Evolutionary conservation across 176 grass and related monocot species (phyloP), one percentile per base, ranked within the genome.

Genomic region (Eleusine coracana): DNA sequence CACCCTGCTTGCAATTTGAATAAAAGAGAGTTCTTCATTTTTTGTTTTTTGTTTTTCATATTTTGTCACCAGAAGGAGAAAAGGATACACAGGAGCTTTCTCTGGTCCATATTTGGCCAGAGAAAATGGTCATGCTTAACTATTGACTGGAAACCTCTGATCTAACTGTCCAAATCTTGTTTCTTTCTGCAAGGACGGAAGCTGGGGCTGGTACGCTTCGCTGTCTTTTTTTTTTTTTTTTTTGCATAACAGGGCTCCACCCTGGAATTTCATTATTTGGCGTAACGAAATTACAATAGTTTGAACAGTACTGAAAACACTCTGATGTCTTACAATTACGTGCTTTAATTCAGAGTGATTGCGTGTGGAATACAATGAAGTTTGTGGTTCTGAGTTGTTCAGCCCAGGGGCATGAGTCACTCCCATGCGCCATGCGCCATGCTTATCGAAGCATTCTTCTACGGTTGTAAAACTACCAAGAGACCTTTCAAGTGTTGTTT

Each of bases 281-380:
- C n/a, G n/a, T n/a, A n/a, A n/a, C n/a, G n/a, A n/a, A n/a, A n/a
- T n/a, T n/a, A n/a, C n/a, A n/a, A n/a, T n/a, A n/a, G n/a, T n/a
- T n/a, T n/a, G n/a, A n/a, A n/a, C n/a, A n/a, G n/a, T n/a, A n/a
- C n/a, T n/a, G n/a, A n/a, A n/a, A n/a, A n/a, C n/a, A n/a, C n/a
- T n/a, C n/a, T n/a, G n/a, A n/a, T n/a, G n/a, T n/a, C 2, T 49
- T 84, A 74, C 36, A 64, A 37, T 54, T 76, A 25, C 36, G 82
- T 75, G 37, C 23, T 15, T 76, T n/a, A n/a, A n/a, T n/a, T 44
- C 46, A 1, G 3, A 64, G 29, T 0, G 73, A 65, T 70, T 70
- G 20, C 52, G 40, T 63, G 73, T 38, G 25, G 40, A 61, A 77
- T 1, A 25, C 28, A 34, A 36, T 20, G n/a, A 55, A 68, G 16